A percentile compares a stretch with the other conserved stretches of the same genome.
phyloP scores from a whole-genome alignment of 306 rosid genomes.

The Citrullus mucosospermus region DNA sequence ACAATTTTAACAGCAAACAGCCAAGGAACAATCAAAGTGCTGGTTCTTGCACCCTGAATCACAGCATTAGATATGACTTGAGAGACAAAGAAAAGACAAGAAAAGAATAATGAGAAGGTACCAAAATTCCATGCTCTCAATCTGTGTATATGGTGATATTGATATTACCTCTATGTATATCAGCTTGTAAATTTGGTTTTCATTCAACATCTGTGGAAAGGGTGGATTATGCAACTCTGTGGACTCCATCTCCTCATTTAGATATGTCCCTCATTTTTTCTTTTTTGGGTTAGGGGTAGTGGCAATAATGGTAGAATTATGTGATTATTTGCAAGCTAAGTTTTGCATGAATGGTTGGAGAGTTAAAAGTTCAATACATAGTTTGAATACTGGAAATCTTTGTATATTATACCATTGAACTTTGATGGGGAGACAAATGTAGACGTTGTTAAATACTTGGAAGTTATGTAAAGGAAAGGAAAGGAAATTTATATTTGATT shows the following conservation, averaged over 20 bases:
- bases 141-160: not conserved
- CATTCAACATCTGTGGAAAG: slow-evolving; percentile 6
- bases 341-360: not conserved
- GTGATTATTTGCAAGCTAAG: not conserved
- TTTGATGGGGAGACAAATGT: not conserved
- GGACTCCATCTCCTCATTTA: not conserved
- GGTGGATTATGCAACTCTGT: slow-evolving; percentile 1
- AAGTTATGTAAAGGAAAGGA: not conserved
- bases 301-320: not conserved
- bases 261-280: not conserved
- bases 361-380: not conserved
- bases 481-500: not conserved
- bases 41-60: slow-evolving; percentile 52
- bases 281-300: not conserved
- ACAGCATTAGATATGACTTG: not conserved
- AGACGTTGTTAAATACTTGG: not conserved
- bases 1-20: slow-evolving; percentile 93
- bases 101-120: not conserved
- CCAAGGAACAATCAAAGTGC: slow-evolving; percentile 90
- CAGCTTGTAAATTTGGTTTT: slow-evolving; percentile 1
- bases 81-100: not conserved
- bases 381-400: not conserved
- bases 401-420: not conserved
- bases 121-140: not conserved
- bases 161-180: not conserved